Evolutionary conservation across 2,329 filamentous ascomycete genomes (phyloP).

Genomic region (Ascochyta viciae-villosae): DNA sequence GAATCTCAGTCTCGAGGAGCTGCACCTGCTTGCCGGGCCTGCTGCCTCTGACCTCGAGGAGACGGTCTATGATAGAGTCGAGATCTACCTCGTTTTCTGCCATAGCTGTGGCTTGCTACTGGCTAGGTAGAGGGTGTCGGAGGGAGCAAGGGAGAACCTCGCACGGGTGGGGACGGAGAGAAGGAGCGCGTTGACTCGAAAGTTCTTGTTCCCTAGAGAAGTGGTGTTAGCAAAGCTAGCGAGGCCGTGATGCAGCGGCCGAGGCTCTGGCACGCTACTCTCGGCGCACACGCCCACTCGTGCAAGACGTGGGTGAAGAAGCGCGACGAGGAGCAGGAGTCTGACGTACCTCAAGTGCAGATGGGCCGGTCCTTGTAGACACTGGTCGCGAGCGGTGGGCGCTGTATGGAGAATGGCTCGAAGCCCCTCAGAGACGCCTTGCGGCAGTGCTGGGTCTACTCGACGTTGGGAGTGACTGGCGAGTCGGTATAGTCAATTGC

Average conservation of each 20-base stretch:
- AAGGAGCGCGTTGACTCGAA: constrained; percentile 33
- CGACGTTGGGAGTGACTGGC: constrained; percentile 39
- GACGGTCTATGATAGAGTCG: constrained; percentile 98
- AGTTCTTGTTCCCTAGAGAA: constrained; percentile 27
- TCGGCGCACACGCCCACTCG: constrained; percentile 1
- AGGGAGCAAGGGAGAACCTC: constrained; percentile 46
- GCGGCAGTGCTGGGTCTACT: constrained; percentile 44
- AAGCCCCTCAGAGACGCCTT: constrained; percentile 50
- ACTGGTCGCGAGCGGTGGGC: constrained; percentile 32
- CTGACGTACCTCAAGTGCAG: constrained; percentile 43
- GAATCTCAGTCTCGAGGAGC: constrained; percentile 93
- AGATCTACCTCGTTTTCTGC: constrained; percentile 93
- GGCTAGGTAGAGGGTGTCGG: constrained; percentile 30
- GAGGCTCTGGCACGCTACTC: constrained; percentile 19
- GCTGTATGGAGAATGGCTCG: constrained; percentile 47
- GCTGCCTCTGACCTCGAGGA: constrained; percentile 96
- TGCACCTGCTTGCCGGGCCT: constrained; percentile 98
- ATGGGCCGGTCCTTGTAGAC: constrained; percentile 26
- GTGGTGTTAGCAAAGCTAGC: constrained; percentile 29
- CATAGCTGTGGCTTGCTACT: constrained; percentile 62
- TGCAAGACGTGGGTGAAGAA: background rate
- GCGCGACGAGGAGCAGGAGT: constrained; percentile 4
- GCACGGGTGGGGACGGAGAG: constrained; percentile 38
- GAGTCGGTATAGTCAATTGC: constrained; percentile 38
- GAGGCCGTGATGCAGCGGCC: constrained; percentile 20